phyloP scores from a whole-genome alignment of 164 flowering plant species.

The Tetracentron sinense region DNA sequence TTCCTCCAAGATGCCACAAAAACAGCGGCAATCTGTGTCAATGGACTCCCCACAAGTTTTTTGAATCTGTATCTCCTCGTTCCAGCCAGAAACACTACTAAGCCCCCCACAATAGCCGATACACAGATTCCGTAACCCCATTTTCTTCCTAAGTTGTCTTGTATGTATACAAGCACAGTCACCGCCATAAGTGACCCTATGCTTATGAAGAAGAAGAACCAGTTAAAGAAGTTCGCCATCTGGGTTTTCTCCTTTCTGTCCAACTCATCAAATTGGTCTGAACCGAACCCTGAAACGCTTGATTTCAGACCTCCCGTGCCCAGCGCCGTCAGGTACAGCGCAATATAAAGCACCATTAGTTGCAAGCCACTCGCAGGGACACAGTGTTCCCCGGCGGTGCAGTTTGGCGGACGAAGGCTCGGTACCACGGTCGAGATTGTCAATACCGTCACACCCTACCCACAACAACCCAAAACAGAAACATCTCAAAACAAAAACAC shows the following conservation, averaged over 20 bases:
- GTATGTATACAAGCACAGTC: constrained; percentile 80
- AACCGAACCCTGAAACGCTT: constrained; percentile 90
- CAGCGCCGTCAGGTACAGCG: constrained; percentile 80
- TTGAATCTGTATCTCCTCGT: constrained; percentile 79
- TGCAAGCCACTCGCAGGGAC: constrained; percentile 52
- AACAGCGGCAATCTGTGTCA: constrained; percentile 75
- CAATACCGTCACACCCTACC: constrained; percentile 79
- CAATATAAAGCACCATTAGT: constrained; percentile 55
- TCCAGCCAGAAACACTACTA: constrained; percentile 58
- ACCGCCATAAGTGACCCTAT: constrained; percentile 78
- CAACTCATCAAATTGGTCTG: constrained; percentile 89
- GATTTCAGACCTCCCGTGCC: constrained; percentile 97
- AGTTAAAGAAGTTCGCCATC: constrained; percentile 78
- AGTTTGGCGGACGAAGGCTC: constrained; percentile 71
- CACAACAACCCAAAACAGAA: background rate
- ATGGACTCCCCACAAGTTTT: constrained; percentile 81
- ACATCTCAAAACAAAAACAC: background rate
- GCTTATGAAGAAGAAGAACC: constrained; percentile 93
- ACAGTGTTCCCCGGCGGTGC: constrained; percentile 42
- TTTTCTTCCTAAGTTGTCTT: constrained; percentile 69
- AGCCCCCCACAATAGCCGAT: constrained; percentile 43
- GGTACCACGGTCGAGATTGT: constrained; percentile 76
- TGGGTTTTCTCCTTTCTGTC: constrained; percentile 40
- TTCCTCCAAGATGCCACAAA: constrained; percentile 69
- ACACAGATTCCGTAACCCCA: constrained; percentile 94